These are phyloP conservation scores for Amaranthus tricolor DNA, from an alignment of 179 eudicot species.

Conservation along the genomic window DNA sequence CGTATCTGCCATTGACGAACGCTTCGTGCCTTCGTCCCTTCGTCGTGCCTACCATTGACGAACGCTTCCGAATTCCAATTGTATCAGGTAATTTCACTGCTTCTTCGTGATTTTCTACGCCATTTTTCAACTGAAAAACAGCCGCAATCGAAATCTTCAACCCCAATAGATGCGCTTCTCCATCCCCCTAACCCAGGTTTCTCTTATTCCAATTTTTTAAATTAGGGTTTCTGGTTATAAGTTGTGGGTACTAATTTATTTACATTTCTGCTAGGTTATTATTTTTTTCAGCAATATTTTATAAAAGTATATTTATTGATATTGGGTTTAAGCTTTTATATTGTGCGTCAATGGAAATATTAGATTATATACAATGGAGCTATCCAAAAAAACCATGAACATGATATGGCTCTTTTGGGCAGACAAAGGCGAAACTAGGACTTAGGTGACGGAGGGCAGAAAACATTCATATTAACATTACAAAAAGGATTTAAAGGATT, in stretches of 20 bases:
- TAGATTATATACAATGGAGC: not conserved
- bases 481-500: too few species aligned
- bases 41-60: too few species aligned
- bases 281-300: not conserved
- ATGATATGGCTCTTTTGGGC: too few species aligned
- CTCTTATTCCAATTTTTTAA: not conserved
- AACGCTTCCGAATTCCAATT: too few species aligned
- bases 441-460: not conserved
- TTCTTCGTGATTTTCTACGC: slow-evolving; percentile 8
- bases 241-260: not conserved
- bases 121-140: slow-evolving; percentile 13
- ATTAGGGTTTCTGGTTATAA: not conserved
- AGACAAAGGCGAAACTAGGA: too few species aligned
- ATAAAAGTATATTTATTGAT: not conserved
- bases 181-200: slow-evolving; percentile 10
- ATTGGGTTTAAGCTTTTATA: not conserved
- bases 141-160: not conserved
- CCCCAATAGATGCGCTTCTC: not conserved
- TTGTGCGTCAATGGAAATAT: not conserved
- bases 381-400: too few species aligned
- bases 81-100: not conserved
- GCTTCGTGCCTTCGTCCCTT: too few species aligned
- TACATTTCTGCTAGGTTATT: not conserved
- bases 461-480: not conserved
- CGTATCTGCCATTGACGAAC: too few species aligned